These are phyloP conservation scores for Candida verbasci DNA, from an alignment of 805 yeast species.

Conservation along the genomic window DNA sequence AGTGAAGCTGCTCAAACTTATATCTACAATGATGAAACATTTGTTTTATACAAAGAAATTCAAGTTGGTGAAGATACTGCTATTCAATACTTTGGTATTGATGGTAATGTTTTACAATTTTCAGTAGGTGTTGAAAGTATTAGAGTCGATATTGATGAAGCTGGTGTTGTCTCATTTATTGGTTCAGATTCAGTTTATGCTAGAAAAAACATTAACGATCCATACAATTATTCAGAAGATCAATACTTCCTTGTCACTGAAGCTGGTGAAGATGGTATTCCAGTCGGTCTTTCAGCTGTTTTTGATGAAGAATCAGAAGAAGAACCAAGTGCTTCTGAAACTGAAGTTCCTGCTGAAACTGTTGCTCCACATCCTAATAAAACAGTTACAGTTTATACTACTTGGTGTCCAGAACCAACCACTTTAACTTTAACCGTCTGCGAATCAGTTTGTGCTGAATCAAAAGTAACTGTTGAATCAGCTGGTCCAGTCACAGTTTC, in stretches of 20 bases:
- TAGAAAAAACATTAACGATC: conserved; percentile 24
- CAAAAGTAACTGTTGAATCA: conserved; percentile 4
- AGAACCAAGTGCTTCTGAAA: neutral
- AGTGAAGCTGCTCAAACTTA: conserved; percentile 16
- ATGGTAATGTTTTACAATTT: conserved; percentile 10
- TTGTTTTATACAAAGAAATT: conserved; percentile 5
- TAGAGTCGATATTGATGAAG: conserved; percentile 7
- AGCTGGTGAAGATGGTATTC: conserved; percentile 7
- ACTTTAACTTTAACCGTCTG: conserved; percentile 8
- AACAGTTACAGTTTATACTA: conserved; percentile 5
- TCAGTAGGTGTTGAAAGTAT: conserved; percentile 9
- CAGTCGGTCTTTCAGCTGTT: conserved; percentile 2
- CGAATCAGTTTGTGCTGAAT: conserved; percentile 4
- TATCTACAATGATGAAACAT: conserved; percentile 15
- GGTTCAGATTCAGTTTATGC: conserved; percentile 21
- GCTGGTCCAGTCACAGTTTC: conserved; percentile 4
- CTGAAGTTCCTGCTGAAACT: conserved; percentile 2
- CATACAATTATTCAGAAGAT: conserved; percentile 19
- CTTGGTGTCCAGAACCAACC: conserved; percentile 8
- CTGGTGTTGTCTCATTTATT: conserved; percentile 11
- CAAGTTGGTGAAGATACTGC: neutral
- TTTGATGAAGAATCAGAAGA: conserved; percentile 1
- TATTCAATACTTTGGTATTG: conserved; percentile 5
- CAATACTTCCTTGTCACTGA: conserved; percentile 13
- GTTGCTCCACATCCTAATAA: neutral